These are phyloP conservation scores for Aspergillus carbonarius DNA, from an alignment of 2,329 filamentous ascomycete species.

Conservation along the genomic window DNA sequence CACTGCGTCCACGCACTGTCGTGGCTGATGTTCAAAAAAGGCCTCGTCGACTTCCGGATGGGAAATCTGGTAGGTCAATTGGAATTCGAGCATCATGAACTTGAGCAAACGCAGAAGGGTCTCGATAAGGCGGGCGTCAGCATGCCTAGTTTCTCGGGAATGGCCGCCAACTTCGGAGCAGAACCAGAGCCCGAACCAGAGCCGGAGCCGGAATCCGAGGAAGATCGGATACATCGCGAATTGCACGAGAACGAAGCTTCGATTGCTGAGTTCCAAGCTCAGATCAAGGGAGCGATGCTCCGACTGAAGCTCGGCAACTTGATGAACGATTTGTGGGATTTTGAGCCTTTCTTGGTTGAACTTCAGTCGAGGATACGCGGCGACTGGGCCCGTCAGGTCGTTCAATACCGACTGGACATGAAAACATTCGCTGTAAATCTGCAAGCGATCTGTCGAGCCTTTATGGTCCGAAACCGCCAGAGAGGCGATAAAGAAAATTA, in stretches of 20 bases:
- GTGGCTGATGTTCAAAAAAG: conserved; percentile 94
- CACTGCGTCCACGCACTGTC: conserved; percentile 97
- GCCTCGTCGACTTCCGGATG: conserved; percentile 92
- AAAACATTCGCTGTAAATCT: conserved; percentile 73
- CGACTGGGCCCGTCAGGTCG: conserved; percentile 80
- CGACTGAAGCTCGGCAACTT: conserved; percentile 73
- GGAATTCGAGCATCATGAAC: conserved; percentile 95
- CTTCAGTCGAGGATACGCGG: conserved; percentile 85
- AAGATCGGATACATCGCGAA: conserved; percentile 82
- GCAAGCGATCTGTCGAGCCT: conserved; percentile 76
- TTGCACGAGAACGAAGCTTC: conserved; percentile 70
- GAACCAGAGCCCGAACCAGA: conserved; percentile 76
- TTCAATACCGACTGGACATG: conserved; percentile 81
- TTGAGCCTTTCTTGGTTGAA: conserved; percentile 73
- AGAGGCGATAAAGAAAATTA: conserved; percentile 68
- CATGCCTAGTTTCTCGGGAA: conserved; percentile 97
- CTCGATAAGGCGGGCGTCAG: conserved; percentile 91
- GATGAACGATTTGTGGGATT: conserved; percentile 90
- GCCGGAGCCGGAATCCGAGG: conserved; percentile 76
- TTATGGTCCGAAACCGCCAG: conserved; percentile 66
- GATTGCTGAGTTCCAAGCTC: conserved; percentile 80
- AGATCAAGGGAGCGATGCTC: conserved; percentile 76
- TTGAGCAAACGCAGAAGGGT: conserved; percentile 95
- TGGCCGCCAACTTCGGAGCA: conserved; percentile 92
- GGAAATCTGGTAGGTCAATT: conserved; percentile 95